Evolutionary conservation across 2,329 filamentous ascomycete species (phyloP), one percentile per base, ranked within the genome.

Genomic region (Elsinoe necatrix): DNA sequence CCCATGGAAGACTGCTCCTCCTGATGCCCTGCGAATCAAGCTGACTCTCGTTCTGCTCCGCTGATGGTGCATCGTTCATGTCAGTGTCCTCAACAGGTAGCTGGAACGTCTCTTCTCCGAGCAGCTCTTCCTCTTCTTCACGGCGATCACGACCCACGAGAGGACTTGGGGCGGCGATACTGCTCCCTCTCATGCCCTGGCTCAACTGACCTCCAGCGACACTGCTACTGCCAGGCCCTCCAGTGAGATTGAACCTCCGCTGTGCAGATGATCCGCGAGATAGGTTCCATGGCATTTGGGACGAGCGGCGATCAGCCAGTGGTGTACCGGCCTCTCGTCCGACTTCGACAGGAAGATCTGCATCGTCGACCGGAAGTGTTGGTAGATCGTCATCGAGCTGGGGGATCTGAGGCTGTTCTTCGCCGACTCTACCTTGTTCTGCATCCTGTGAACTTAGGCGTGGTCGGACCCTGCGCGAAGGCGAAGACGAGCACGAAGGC

Each of bases 281-380:
- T 43, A 79, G 71, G 61, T 87, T 87, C 84, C 84, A 87, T 9
- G 84, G 84, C 77, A 87, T 82, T n/a, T 78, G 72, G 3, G 79
- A 81, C 21, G 81, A 80, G 25, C 80, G 48, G 9, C 63, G 79
- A 58, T 95, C 86, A 3, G 82, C 80, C 55, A 93, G 77, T 6
- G 81, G 79, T 0, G 80, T 77, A 0, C 76, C 80, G 0, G 80
- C 85, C 41, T 87, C 81, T 70, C 88, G 82, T 18, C 84, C 87
- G 21, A 88, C 69, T 68, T 95, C 89, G 18, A 85, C 18, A 1
- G 54, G 23, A 4, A 27, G 54, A 5, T 65, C 64, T 37, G 66
- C 68, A 25, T 58, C 58, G 23, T 61, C 50, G 20, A 61, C 42
- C 5, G 63, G 55, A 18, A 63, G 25, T n/a, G 55, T 18, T 6